Conservation (phyloP, 1,284 basidiomycete genomes). For the Moniliella sp. region DNA sequence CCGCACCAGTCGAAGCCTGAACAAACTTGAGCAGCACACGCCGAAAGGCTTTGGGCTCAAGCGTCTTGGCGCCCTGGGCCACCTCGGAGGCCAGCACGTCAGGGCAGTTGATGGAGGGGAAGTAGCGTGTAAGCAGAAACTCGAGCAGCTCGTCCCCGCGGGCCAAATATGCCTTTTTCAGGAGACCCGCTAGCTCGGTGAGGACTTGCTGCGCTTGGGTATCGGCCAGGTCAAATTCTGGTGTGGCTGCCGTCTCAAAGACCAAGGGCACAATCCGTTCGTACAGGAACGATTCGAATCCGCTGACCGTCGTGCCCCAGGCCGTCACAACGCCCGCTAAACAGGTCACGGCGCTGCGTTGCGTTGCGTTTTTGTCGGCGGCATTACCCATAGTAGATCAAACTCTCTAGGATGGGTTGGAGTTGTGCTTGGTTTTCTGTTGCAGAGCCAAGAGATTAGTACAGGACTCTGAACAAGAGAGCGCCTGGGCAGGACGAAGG, state of each 20-base stretch:
- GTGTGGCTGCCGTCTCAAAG: constrained; percentile 58
- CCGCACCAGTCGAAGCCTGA: too few species aligned
- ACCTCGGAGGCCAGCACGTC: constrained; percentile 56
- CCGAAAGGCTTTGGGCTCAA: constrained; percentile 56
- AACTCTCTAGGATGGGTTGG: constrained; percentile 55
- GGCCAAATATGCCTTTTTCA: constrained; percentile 56
- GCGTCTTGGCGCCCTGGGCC: constrained; percentile 10
- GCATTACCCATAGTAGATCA: too few species aligned
- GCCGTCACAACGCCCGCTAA: neutral
- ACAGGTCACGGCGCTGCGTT: too few species aligned
- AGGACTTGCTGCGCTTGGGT: constrained; percentile 42
- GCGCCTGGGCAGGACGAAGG: too few species aligned
- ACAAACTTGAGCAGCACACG: too few species aligned
- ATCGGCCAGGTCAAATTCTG: constrained; percentile 66
- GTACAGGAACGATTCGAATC: constrained; percentile 82
- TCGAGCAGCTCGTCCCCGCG: constrained; percentile 64
- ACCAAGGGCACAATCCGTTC: constrained; percentile 60
- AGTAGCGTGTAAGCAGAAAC: constrained; percentile 56
- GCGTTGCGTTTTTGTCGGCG: constrained; percentile 9
- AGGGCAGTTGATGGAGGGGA: constrained; percentile 74
- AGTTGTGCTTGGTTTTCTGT: constrained; percentile 52
- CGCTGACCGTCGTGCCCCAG: constrained; percentile 42
- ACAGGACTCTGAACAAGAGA: too few species aligned
- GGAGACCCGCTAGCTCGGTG: constrained; percentile 37
- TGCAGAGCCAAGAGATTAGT: too few species aligned